Percentiles rank a stretch among this genome's conserved stretches.
These are phyloP conservation scores for Penicillium janthinellum DNA, from an alignment of 2,329 filamentous ascomycete genomes.

Conservation along the genomic window DNA sequence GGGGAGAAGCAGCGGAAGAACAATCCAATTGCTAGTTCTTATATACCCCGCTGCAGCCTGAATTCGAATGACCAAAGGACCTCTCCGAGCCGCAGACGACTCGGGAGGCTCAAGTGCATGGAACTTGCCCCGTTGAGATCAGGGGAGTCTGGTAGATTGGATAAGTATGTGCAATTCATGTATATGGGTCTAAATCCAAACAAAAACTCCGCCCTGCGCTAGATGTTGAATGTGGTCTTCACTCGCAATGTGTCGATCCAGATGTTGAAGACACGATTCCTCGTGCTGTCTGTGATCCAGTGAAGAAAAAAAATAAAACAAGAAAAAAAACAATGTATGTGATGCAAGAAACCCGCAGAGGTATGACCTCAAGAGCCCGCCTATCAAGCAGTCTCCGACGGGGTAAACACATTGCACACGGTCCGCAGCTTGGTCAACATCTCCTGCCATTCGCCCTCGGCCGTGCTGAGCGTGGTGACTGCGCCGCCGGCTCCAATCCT, in stretches of 20 bases:
- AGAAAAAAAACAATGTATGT: background rate
- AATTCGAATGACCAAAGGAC: background rate
- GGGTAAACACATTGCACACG: constrained; percentile 46
- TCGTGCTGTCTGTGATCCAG: constrained; percentile 15
- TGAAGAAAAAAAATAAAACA: background rate
- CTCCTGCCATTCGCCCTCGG: constrained; percentile 82
- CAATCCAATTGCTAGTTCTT: no score
- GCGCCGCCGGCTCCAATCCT: constrained; percentile 86
- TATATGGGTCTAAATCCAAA: background rate
- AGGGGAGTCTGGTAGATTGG: background rate
- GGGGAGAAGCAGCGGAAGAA: no score
- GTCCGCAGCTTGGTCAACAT: constrained; percentile 74
- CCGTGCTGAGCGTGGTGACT: constrained; percentile 79
- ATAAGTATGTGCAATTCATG: background rate
- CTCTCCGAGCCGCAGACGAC: background rate
- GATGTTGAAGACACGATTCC: constrained; percentile 31
- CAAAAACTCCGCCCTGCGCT: constrained; percentile 26
- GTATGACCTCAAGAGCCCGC: background rate
- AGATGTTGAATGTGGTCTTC: constrained; percentile 35
- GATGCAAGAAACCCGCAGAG: background rate
- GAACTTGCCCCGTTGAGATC: background rate
- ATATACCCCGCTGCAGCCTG: background rate
- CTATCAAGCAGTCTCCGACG: constrained; percentile 17
- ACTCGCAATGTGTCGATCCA: constrained; percentile 20
- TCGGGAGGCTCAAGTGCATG: background rate